Evolutionary conservation across 805 yeast genomes (phyloP).

Genomic region (Candida pseudofarinosa): DNA sequence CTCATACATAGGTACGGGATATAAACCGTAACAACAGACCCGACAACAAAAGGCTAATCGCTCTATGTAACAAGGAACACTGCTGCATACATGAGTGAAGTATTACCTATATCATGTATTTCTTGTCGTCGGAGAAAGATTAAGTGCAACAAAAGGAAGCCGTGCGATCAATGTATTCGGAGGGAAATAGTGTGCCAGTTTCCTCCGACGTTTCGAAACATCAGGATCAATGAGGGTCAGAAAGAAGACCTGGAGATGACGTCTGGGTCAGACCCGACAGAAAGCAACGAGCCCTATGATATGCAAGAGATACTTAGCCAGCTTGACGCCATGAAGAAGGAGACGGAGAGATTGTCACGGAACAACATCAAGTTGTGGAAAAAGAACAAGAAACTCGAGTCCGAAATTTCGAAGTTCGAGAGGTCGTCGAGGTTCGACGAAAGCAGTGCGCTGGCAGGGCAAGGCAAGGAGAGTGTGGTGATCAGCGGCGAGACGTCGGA

Average conservation of each 20-base stretch:
- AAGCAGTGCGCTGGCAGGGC: not conserved
- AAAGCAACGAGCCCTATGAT: not conserved
- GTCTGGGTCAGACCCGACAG: not conserved
- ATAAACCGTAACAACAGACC: too few relatives aligned
- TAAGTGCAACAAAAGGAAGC: conserved; percentile 31
- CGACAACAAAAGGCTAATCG: too few relatives aligned
- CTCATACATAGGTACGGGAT: too few relatives aligned
- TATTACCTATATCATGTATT: conserved; percentile 31
- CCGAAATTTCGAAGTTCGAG: conserved; percentile 3
- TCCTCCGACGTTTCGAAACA: conserved; percentile 46
- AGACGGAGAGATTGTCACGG: conserved; percentile 16
- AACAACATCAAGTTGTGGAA: conserved; percentile 15
- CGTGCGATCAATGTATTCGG: conserved; percentile 40
- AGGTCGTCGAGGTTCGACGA: not conserved
- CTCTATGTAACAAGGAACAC: not conserved
- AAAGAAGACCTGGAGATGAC: not conserved
- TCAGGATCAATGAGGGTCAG: conserved; percentile 23
- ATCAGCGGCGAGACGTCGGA: conserved; percentile 37
- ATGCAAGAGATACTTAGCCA: conserved; percentile 10
- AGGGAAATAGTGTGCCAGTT: conserved; percentile 39
- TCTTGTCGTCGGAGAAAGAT: conserved; percentile 34
- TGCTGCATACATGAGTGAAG: conserved; percentile 15
- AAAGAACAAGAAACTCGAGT: conserved; percentile 9
- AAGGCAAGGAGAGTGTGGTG: conserved; percentile 6
- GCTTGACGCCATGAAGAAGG: conserved; percentile 15